Evolutionary conservation across 2,329 filamentous ascomycete genomes (phyloP), one percentile per base, ranked within the genome.

Genomic region (Aspergillus amoenus): DNA sequence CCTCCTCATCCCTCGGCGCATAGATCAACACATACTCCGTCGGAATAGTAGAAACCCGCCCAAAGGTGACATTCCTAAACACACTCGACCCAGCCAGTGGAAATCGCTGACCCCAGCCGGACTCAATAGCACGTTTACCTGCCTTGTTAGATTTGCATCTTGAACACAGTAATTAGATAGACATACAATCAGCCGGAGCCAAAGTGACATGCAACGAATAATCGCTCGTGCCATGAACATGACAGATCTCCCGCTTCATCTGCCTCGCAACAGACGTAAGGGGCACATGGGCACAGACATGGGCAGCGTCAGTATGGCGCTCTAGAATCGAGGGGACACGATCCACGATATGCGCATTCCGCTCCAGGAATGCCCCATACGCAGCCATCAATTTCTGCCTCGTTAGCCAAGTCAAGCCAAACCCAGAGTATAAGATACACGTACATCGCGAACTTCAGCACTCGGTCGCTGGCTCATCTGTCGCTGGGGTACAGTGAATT

Each of bases 191-290:
- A 37, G 88, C 83, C 0, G 90, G 90, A 63, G 94, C 89, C 56
- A 96, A 78, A 42, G 85, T 88, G 75, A 93, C 78, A 73, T 96
- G 91, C 80, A 93, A 79, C 0, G 86, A 89, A 61, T 87, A 83
- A 61, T 95, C 91, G 22, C 64, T 61, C 4, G 82, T 85, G 34
- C 85, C 83, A 73, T 96, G 91, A 15, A 91, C 83, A 72, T 96
- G 92, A 65, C 85, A 88, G 49, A 95, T 83, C 73, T 96, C 91
- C 13, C 90, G 89, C 61, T 86, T 82, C 52, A 67, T 61, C 6
- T 50, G 41, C 44, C 57, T 34, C 3, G 66, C 64, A 7, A 64
- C 51, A 3, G 59, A 59, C 6, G 60, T 63, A 9, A 57, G 49
- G 4, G 59, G 61, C n/a, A 70, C 34, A 18, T 60, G 54, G 40